Percentiles rank a stretch among this genome's conserved stretches.
phyloP scores from a whole-genome alignment of 2,329 filamentous ascomycete species.

The Penicillium glabrum region DNA sequence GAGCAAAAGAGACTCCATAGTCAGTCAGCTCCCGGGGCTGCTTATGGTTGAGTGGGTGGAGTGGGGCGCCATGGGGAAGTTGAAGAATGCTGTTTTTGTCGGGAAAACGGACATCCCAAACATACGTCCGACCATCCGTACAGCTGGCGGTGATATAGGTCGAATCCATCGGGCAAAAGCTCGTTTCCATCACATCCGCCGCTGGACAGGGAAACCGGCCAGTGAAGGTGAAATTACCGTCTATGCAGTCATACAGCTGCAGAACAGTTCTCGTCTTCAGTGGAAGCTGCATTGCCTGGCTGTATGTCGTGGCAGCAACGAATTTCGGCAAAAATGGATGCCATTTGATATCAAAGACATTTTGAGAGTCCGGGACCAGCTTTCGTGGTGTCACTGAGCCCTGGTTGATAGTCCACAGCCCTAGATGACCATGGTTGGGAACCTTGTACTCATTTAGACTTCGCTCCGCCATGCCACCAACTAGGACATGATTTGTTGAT shows the following conservation, averaged over 20 bases:
- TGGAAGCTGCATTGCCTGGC: conserved; percentile 28
- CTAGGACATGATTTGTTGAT: conserved; percentile 44
- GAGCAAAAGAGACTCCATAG: conserved; percentile 58
- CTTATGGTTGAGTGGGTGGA: conserved; percentile 46
- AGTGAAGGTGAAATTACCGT: not conserved
- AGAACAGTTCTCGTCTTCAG: conserved; percentile 49
- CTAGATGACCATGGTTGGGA: conserved; percentile 52
- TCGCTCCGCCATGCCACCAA: conserved; percentile 56
- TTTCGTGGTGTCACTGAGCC: conserved; percentile 33
- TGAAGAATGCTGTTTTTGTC: conserved; percentile 46
- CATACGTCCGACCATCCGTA: conserved; percentile 59
- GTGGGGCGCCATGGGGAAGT: conserved; percentile 52
- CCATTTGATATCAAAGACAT: conserved; percentile 61
- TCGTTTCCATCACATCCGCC: conserved; percentile 61
- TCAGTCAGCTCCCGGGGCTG: conserved; percentile 52
- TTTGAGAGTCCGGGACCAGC: conserved; percentile 51
- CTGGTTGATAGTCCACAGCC: conserved; percentile 53
- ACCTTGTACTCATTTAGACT: conserved; percentile 30
- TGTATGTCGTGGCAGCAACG: conserved; percentile 51
- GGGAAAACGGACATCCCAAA: conserved; percentile 58
- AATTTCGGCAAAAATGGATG: conserved; percentile 53
- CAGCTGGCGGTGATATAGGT: conserved; percentile 59
- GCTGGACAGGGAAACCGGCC: conserved; percentile 57
- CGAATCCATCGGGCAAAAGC: conserved; percentile 47
- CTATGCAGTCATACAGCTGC: conserved; percentile 49